Percentiles rank a stretch among this genome's conserved stretches.
Conservation (phyloP, 352 stramenopile species). For the Blastocystis hominis region DNA sequence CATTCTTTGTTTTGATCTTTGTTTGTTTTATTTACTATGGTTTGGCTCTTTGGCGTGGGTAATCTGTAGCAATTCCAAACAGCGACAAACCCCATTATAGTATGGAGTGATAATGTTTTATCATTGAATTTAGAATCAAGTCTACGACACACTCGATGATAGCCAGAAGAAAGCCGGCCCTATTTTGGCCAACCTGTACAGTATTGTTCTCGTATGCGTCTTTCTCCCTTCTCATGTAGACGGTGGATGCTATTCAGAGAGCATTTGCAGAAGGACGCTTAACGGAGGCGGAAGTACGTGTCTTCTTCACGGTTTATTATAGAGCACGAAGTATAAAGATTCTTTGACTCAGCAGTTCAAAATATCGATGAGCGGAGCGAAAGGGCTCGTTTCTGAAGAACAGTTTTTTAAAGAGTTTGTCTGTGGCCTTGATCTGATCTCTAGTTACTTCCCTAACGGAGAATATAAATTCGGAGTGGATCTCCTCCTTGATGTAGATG, state of each 20-base stretch:
- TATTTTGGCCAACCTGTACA: constrained; percentile 40
- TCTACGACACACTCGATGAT: neutral
- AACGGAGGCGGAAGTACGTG: neutral
- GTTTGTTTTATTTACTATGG: neutral
- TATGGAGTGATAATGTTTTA: neutral
- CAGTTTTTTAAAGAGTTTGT: constrained; percentile 51
- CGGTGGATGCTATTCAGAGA: constrained; percentile 18
- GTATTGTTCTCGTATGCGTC: constrained; percentile 25
- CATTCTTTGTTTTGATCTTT: neutral
- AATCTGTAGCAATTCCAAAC: neutral
- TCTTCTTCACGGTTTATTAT: neutral
- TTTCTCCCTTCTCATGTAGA: neutral
- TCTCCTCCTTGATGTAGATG: constrained; percentile 41
- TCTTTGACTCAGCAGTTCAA: constrained; percentile 41
- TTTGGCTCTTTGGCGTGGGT: neutral
- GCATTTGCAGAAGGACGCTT: neutral
- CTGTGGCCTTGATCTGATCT: neutral
- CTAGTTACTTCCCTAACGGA: constrained; percentile 36
- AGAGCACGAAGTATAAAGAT: neutral
- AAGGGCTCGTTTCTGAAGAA: constrained; percentile 30
- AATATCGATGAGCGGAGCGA: constrained; percentile 12
- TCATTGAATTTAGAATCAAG: neutral
- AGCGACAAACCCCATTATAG: neutral
- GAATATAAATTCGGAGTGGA: constrained; percentile 10
- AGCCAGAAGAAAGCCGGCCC: constrained; percentile 21